phyloP scores from a whole-genome alignment of 176 grass and related monocot species.

The Pontederia paniculata region DNA sequence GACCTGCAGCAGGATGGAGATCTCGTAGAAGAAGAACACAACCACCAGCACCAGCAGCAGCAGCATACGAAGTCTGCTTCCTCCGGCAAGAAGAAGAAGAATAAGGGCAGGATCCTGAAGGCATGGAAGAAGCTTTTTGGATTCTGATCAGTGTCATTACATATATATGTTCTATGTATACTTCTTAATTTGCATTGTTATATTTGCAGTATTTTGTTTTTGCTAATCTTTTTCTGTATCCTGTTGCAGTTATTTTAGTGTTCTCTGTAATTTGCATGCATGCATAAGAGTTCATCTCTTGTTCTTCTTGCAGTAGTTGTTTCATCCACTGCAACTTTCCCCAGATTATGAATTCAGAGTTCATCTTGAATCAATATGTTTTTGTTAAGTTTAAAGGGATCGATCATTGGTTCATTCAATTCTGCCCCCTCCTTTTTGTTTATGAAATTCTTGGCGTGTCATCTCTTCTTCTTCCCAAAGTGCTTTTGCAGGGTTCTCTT shows the following conservation, averaged over 20 bases:
- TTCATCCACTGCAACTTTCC: too few species aligned
- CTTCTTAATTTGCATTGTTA: neutral
- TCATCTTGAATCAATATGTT: too few species aligned
- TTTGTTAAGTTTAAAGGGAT: too few species aligned
- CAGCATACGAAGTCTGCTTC: neutral
- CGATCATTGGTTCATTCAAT: too few species aligned
- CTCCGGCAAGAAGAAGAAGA: constrained; percentile 3
- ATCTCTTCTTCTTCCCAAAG: too few species aligned
- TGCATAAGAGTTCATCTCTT: neutral
- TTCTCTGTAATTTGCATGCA: neutral
- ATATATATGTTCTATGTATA: neutral
- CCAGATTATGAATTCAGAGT: too few species aligned
- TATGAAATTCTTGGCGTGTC: too few species aligned
- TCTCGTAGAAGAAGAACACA: neutral
- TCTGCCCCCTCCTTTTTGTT: too few species aligned
- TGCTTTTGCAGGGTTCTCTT: too few species aligned
- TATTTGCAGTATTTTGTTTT: neutral
- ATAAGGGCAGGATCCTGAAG: constrained; percentile 7
- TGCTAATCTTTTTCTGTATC: neutral
- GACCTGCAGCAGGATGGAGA: neutral
- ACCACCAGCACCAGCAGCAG: neutral
- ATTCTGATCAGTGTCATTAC: constrained; percentile 1
- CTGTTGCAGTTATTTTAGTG: constrained; percentile 4
- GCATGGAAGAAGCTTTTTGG: constrained; percentile 35
- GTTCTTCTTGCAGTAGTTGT: too few species aligned